A percentile compares a stretch with the other conserved stretches of the same genome.
Conservation (phyloP, 1,284 basidiomycete species). For the Leccinum subrobustum region DNA sequence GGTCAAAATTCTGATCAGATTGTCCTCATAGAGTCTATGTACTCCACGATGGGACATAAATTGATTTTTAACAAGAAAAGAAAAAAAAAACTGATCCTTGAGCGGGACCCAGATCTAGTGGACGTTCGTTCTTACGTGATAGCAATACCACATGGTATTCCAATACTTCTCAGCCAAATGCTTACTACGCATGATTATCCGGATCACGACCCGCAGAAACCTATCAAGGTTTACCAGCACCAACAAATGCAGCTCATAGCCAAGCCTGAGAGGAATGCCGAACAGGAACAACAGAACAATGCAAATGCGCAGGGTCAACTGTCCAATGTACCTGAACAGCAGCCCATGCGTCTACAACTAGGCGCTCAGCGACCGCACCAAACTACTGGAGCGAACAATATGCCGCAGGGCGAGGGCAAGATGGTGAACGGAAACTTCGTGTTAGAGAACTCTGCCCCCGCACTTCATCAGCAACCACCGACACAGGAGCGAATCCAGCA, state of each 20-base stretch:
- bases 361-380: constrained; percentile 21
- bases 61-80: too few relatives aligned
- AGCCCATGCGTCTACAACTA: constrained; percentile 16
- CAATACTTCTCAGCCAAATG: not conserved
- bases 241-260: constrained; percentile 19
- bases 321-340: constrained; percentile 25
- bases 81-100: too few relatives aligned
- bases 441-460: constrained; percentile 12
- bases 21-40: too few relatives aligned
- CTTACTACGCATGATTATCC: not conserved
- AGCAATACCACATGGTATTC: not conserved
- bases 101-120: too few relatives aligned
- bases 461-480: constrained; percentile 18
- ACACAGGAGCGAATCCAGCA: constrained; percentile 35
- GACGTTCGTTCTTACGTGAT: too few relatives aligned
- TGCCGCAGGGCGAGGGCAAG: constrained; percentile 24
- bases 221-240: constrained; percentile 26
- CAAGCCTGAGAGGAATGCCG: constrained; percentile 23
- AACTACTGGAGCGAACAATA: constrained; percentile 15
- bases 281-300: constrained; percentile 28
- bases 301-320: constrained; percentile 15
- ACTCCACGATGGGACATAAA: too few relatives aligned
- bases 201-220: constrained; percentile 8
- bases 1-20: too few relatives aligned
- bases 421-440: constrained; percentile 17